A percentile compares a stretch with the other conserved stretches of the same genome.
Evolutionary conservation across 345 rosid species (phyloP).

Genomic region (Camelina sativa): DNA sequence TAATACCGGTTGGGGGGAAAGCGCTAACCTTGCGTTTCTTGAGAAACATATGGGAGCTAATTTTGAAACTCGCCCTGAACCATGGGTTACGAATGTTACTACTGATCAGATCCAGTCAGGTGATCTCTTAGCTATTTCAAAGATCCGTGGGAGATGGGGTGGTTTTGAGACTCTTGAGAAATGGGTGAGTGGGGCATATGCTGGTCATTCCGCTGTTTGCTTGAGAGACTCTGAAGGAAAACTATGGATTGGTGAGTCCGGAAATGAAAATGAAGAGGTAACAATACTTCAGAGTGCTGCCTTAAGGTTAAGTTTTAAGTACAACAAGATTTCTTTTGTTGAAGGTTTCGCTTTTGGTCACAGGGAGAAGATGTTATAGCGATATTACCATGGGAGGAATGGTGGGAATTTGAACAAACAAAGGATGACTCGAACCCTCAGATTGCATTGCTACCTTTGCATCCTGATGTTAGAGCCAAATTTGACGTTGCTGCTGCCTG

Average conservation of each 20-base stretch:
- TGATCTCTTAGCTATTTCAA: conserved; percentile 86
- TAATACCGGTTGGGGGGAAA: conserved; percentile 97
- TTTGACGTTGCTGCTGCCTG: conserved; percentile 89
- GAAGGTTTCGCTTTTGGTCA: conserved; percentile 10
- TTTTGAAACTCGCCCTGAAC: conserved; percentile 77
- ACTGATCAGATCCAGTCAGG: conserved; percentile 82
- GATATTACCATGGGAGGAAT: conserved; percentile 88
- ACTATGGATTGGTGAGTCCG: conserved; percentile 97
- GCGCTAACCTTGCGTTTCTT: conserved; percentile 78
- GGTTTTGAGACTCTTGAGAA: conserved; percentile 98
- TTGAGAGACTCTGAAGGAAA: conserved; percentile 89
- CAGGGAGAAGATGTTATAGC: conserved; percentile 93
- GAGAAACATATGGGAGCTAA: conserved; percentile 90
- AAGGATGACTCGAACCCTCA: conserved; percentile 93
- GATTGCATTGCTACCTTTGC: conserved; percentile 87
- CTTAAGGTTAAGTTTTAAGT: conserved; percentile 2
- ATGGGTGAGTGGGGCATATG: conserved; percentile 99
- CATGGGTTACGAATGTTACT: conserved; percentile 75
- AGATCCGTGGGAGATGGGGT: conserved; percentile 93
- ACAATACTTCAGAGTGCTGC: background rate
- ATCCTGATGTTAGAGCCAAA: conserved; percentile 81
- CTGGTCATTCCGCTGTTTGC: conserved; percentile 90
- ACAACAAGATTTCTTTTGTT: background rate
- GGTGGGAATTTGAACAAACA: conserved; percentile 96
- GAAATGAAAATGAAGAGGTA: conserved; percentile 92